Conservation (phyloP, 495 filamentous ascomycete species). For the Copromyces sp. region DNA sequence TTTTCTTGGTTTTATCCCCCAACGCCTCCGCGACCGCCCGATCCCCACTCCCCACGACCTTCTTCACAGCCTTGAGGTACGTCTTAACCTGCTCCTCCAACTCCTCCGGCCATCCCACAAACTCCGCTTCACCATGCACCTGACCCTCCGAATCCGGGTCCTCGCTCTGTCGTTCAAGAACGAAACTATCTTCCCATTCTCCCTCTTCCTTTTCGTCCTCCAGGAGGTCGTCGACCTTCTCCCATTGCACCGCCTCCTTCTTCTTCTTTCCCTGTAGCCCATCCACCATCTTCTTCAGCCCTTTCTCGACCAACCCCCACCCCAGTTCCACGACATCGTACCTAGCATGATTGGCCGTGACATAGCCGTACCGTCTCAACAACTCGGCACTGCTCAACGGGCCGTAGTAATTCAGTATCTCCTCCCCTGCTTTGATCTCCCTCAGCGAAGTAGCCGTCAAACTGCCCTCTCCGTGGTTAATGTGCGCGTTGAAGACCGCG, state of each 20-base stretch:
- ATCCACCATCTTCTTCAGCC: slow-evolving; percentile 18
- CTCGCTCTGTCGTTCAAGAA: slow-evolving; percentile 32
- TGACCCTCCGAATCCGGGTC: slow-evolving; percentile 29
- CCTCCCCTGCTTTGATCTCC: slow-evolving; percentile 56
- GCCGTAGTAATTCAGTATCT: slow-evolving; percentile 89
- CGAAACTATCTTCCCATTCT: slow-evolving; percentile 34
- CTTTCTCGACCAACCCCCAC: slow-evolving; percentile 39
- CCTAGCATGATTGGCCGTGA: slow-evolving; percentile 61
- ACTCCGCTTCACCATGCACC: slow-evolving; percentile 16
- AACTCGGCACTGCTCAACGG: slow-evolving; percentile 72
- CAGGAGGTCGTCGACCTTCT: slow-evolving; percentile 18
- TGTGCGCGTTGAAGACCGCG: slow-evolving; percentile 67
- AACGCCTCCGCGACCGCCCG: slow-evolving; percentile 13
- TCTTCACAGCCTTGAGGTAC: slow-evolving; percentile 33
- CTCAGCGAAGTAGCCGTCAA: slow-evolving; percentile 59
- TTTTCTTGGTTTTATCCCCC: slow-evolving; percentile 29
- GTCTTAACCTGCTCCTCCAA: slow-evolving; percentile 27
- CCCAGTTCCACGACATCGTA: slow-evolving; percentile 80
- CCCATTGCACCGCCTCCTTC: slow-evolving; percentile 31
- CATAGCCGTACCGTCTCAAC: slow-evolving; percentile 80
- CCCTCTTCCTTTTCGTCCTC: slow-evolving; percentile 19
- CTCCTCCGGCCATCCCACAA: slow-evolving; percentile 28
- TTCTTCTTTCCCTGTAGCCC: slow-evolving; percentile 23
- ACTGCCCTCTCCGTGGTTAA: slow-evolving; percentile 56
- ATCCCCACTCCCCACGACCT: slow-evolving; percentile 17